A percentile compares a stretch with the other conserved stretches of the same genome.
These are phyloP conservation scores for Trichoderma hamatum DNA, from an alignment of 2,329 filamentous ascomycete species.

Conservation along the genomic window DNA sequence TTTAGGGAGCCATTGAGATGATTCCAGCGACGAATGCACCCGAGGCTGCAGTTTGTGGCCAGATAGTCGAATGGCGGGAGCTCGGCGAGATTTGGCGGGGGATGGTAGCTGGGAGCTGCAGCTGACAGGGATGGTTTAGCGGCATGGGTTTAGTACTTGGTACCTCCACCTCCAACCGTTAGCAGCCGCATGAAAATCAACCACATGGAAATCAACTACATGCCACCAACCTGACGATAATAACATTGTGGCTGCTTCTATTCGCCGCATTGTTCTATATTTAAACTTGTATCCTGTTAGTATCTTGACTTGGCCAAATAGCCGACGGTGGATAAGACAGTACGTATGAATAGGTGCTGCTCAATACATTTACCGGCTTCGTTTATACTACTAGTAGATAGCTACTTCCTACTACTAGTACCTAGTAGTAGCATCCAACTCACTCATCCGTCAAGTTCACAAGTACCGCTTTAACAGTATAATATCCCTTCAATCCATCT, in stretches of 20 bases:
- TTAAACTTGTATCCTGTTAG: neutral
- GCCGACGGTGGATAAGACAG: neutral
- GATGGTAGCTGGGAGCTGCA: neutral
- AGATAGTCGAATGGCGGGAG: constrained; percentile 18
- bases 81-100: constrained; percentile 20
- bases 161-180: neutral
- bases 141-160: neutral
- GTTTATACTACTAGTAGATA: no score
- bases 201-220: neutral
- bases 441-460: constrained; percentile 33
- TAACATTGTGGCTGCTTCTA: neutral
- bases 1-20: constrained; percentile 14
- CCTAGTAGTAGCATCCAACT: neutral
- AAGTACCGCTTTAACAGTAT: constrained; percentile 38
- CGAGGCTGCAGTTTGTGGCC: constrained; percentile 18
- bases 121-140: constrained; percentile 7
- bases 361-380: no score
- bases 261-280: no score
- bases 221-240: no score
- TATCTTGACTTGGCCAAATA: neutral
- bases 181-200: neutral
- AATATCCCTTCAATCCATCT: constrained; percentile 37
- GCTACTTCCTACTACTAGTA: no score
- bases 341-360: neutral
- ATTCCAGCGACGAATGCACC: neutral